These are phyloP conservation scores for Candida germanica DNA, from an alignment of 805 yeast genomes.

Conservation along the genomic window DNA sequence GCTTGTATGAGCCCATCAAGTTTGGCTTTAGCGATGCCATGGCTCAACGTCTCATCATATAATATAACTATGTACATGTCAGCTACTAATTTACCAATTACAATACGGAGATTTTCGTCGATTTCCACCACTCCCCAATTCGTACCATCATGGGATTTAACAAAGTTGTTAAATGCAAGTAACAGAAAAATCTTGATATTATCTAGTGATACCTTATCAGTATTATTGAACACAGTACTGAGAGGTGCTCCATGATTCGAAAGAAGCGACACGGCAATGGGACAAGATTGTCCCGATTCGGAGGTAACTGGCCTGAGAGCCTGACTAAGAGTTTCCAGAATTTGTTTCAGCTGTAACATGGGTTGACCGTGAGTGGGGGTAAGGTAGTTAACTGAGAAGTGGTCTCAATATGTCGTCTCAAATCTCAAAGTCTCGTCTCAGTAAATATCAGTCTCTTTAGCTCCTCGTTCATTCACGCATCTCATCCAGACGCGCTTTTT, in stretches of 20 bases:
- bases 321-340: constrained; percentile 33
- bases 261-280: constrained; percentile 32
- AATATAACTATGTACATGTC: constrained; percentile 27
- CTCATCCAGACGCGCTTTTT: constrained; percentile 2
- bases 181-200: constrained; percentile 33
- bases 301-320: constrained; percentile 21
- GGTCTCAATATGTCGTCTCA: no score
- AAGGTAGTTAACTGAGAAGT: no score
- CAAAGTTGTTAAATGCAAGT: constrained; percentile 28
- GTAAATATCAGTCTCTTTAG: no score
- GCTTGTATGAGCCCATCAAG: constrained; percentile 29
- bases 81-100: constrained; percentile 16
- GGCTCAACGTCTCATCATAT: constrained; percentile 25
- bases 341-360: constrained; percentile 41
- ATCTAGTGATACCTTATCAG: constrained; percentile 20
- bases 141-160: constrained; percentile 1
- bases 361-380: no score
- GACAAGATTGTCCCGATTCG: constrained; percentile 15
- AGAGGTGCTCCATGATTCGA: constrained; percentile 38
- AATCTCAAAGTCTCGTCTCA: no score
- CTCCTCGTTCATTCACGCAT: no score
- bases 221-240: constrained; percentile 30
- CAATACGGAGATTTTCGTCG: constrained; percentile 25
- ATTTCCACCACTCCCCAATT: constrained; percentile 16
- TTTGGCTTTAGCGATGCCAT: constrained; percentile 34